Percentiles rank a stretch among this genome's conserved stretches.
These are phyloP conservation scores for Colletotrichum destructivum DNA, from an alignment of 2,329 filamentous ascomycete species.

Conservation along the genomic window DNA sequence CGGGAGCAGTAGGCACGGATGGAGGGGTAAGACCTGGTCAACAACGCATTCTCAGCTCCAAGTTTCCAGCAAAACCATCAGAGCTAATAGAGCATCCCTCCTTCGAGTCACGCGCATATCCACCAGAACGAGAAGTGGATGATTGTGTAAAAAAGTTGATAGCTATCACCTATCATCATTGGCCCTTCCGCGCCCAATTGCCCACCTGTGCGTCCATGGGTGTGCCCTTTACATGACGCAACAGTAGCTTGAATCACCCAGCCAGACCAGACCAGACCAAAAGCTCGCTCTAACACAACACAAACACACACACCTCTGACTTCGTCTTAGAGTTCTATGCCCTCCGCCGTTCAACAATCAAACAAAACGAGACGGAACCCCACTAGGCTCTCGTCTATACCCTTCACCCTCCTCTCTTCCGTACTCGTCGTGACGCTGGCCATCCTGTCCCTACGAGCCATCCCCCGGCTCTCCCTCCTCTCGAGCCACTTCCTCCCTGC, in stretches of 20 bases:
- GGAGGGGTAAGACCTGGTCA: constrained; percentile 13
- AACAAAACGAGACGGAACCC: constrained; percentile 28
- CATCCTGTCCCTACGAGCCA: constrained; percentile 42
- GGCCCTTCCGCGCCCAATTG: constrained; percentile 11
- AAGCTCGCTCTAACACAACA: constrained; percentile 2
- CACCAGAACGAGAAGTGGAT: constrained; percentile 25
- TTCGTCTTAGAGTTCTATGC: constrained; percentile 35
- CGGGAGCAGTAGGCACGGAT: constrained; percentile 22
- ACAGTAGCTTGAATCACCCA: constrained; percentile 14
- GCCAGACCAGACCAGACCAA: constrained; percentile 2
- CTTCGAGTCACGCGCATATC: constrained; percentile 24
- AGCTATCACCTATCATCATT: background rate
- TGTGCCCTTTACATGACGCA: constrained; percentile 37
- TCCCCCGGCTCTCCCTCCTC: constrained; percentile 46
- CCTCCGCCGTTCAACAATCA: constrained; percentile 26
- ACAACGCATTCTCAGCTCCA: constrained; percentile 5
- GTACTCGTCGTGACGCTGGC: constrained; percentile 43
- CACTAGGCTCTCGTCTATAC: constrained; percentile 5
- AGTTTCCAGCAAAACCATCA: background rate
- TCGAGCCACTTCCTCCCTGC: constrained; percentile 33
- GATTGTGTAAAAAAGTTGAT: constrained; percentile 3
- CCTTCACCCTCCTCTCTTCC: constrained; percentile 31
- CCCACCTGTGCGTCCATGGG: constrained; percentile 22
- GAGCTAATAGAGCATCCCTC: background rate
- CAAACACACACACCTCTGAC: constrained; percentile 3